Evolutionary conservation across 768 basidiomycete genomes (phyloP).

Genomic region (Postia placenta): DNA sequence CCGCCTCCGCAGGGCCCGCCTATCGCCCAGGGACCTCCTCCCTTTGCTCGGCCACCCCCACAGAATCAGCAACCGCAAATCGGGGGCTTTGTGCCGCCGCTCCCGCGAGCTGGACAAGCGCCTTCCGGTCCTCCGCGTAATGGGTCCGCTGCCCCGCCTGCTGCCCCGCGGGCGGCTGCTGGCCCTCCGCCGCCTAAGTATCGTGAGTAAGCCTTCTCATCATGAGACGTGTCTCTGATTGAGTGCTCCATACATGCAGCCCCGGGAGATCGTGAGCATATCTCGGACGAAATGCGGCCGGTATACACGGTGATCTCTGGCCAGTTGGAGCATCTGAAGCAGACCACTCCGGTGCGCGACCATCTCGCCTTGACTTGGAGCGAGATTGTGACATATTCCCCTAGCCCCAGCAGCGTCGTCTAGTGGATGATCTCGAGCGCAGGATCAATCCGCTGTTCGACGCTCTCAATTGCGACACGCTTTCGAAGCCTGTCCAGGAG

Average conservation of each 20-base stretch:
- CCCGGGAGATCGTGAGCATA: slow-evolving; percentile 88
- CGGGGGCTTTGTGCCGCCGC: slow-evolving; percentile 1
- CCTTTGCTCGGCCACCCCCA: slow-evolving; percentile 11
- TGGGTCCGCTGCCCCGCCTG: slow-evolving; percentile 13
- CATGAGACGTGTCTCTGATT: not conserved
- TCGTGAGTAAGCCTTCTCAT: slow-evolving; percentile 37
- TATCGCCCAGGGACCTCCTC: slow-evolving; percentile 21
- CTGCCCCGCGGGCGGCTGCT: slow-evolving; percentile 27
- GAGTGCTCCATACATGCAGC: slow-evolving; percentile 39
- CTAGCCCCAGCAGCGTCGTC: slow-evolving; percentile 76
- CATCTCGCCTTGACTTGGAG: not conserved
- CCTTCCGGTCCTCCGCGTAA: slow-evolving; percentile 17
- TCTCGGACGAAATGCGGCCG: slow-evolving; percentile 61
- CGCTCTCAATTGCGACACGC: slow-evolving; percentile 83
- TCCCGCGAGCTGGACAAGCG: slow-evolving; percentile 12
- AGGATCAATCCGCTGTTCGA: slow-evolving; percentile 85
- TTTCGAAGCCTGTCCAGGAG: slow-evolving; percentile 65
- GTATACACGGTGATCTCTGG: slow-evolving; percentile 61
- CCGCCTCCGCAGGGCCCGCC: slow-evolving; percentile 25
- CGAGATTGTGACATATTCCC: slow-evolving; percentile 5
- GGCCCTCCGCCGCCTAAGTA: slow-evolving; percentile 48
- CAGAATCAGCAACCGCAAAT: not conserved
- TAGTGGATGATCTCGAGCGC: slow-evolving; percentile 83
- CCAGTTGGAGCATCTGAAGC: slow-evolving; percentile 62
- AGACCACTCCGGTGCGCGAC: slow-evolving; percentile 63